Conservation (phyloP, 805 yeast species). For the Candida germanica region DNA sequence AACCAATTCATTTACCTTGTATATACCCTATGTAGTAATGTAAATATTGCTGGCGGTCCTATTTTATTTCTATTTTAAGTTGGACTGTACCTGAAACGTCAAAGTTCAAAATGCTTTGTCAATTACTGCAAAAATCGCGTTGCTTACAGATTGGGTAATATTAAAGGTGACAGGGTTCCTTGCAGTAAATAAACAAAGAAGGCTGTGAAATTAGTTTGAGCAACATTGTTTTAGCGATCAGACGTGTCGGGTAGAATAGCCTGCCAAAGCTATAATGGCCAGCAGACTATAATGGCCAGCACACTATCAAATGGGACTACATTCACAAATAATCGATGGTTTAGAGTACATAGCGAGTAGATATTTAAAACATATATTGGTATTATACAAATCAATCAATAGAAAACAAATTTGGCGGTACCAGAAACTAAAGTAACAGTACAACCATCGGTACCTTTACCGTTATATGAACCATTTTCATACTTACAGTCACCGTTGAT, state of each 20-base stretch:
- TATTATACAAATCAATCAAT: conserved; percentile 14
- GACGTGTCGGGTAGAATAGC: no score
- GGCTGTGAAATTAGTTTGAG: background rate
- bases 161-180: conserved; percentile 1
- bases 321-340: no score
- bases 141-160: conserved; percentile 1
- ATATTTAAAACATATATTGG: conserved; percentile 10
- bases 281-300: no score
- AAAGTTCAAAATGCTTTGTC: background rate
- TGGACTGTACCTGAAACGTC: background rate
- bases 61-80: no score
- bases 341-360: no score
- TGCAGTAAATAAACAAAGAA: conserved; percentile 2
- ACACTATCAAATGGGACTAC: no score
- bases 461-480: conserved; percentile 73
- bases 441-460: conserved; percentile 70
- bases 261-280: no score
- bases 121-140: background rate
- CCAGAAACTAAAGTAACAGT: conserved; percentile 66
- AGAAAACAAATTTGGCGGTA: conserved; percentile 54
- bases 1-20: no score
- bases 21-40: no score
- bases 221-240: no score
- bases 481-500: conserved; percentile 71
- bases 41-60: no score